Evolutionary conservation across 1,139 yeast species (phyloP).

Genomic region (Chernovozyma sophiae-reginae): DNA sequence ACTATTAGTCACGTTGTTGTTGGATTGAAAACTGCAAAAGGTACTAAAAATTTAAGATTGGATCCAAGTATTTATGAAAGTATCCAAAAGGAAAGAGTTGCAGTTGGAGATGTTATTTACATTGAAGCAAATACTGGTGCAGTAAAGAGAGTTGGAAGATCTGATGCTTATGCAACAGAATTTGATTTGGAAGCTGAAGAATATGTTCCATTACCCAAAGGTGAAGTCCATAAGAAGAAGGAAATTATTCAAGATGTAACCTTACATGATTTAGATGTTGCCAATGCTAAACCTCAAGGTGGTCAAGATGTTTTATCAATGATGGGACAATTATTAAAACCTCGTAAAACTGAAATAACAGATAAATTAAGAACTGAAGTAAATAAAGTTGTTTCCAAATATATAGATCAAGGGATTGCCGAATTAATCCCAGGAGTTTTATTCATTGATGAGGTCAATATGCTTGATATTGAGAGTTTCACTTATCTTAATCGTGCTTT

Average conservation of each 20-base stretch:
- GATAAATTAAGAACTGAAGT: constrained; percentile 92
- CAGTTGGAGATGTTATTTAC: constrained; percentile 94
- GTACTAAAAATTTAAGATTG: constrained; percentile 85
- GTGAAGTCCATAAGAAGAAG: constrained; percentile 97
- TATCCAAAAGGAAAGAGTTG: constrained; percentile 90
- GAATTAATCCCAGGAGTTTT: constrained; percentile 97
- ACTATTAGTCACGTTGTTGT: constrained; percentile 92
- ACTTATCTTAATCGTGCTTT: constrained; percentile 91
- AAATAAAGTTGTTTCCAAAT: constrained; percentile 91
- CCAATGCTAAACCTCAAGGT: constrained; percentile 97
- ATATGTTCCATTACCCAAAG: constrained; percentile 96
- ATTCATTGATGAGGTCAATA: constrained; percentile 95
- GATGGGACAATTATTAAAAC: constrained; percentile 98
- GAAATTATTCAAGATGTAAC: constrained; percentile 98
- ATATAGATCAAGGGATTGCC: constrained; percentile 97
- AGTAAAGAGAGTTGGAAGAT: constrained; percentile 94
- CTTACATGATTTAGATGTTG: constrained; percentile 90
- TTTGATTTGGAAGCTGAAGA: constrained; percentile 98
- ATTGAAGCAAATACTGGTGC: constrained; percentile 98
- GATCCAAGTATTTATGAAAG: constrained; percentile 96
- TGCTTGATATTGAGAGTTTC: constrained; percentile 95
- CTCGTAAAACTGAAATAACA: constrained; percentile 97
- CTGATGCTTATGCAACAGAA: constrained; percentile 97
- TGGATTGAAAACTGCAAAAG: constrained; percentile 93
- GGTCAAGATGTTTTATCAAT: constrained; percentile 97